Base-by-base conservation (phyloP, 1,139 yeast genomes). In the Protomyces arabidopsidicola region DNA sequence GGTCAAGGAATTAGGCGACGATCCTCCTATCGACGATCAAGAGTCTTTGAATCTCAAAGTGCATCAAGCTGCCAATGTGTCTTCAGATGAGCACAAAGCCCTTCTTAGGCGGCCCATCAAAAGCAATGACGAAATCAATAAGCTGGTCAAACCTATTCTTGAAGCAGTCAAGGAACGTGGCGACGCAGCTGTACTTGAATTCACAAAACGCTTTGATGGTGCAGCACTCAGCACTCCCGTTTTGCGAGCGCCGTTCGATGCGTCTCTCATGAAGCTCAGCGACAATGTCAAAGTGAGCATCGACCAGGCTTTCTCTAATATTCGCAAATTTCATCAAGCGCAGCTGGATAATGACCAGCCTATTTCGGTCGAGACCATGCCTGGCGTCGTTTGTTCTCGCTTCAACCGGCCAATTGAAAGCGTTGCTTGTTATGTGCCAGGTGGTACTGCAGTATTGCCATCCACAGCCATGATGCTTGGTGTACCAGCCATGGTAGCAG, bases 401-500 rank as follows among this genome's bases (percentile, higher is more conserved):
- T 93, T 93, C 75, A 88, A 98, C 14, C 85, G 96, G 72, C 95
- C 98, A 8, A 90, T 93, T 70, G 96, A 90, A 72, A 86, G 84
- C 66, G 98, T 93, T 60, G 99, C 98, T 66, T 82, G 95, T 67
- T 93, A 93, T 74, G 90, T 93, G 65, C 98, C 99, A 60, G 99
- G 99, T 70, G 99, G 99, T 70, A 90, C 98, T 59, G 99, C 99
- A 0, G 95, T 95, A 36, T 81, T 93, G 69, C 99, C 99, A 45
- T 91, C 98, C 14, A 93, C 99, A 20, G 96, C 98, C 12, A 82
- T 93, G 78, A 93, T 93, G 97, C 82, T 93, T 71, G 98, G 98
- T 72, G 97, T 93, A 50, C 98, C 98, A n/a, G 98, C 98, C 18
- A 84, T 86, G 75, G 99, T 93, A 66, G 99, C 99, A 31, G 97